Evolutionary conservation across 2,329 filamentous ascomycete genomes (phyloP), one percentile per base, ranked within the genome.

Genomic region (Alternaria hordeiaustralica): DNA sequence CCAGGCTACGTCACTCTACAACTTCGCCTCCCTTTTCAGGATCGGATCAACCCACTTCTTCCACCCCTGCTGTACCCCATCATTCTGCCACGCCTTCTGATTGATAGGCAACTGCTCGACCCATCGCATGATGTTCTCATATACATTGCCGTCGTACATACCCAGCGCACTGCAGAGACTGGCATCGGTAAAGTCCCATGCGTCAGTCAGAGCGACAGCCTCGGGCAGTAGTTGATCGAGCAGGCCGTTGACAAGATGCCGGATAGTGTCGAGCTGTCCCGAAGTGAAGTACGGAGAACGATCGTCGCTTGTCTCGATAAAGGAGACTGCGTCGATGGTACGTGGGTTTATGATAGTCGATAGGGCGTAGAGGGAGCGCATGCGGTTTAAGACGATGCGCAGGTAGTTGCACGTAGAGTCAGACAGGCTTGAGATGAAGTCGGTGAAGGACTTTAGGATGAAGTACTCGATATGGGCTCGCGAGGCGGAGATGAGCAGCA

Each of bases 101-200:
- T 75, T 76, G 26, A 76, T 75, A 6, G 73, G 70, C 21, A 76
- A 58, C 61, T 76, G 70, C 25, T 70, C 57, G 10, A 73, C 69
- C 73, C 73, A 77, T 9, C 59, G 46, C 71, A 77, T 74, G 11
- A 85, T 72, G 55, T 84, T 82, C 67, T 85, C 84, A 61, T 86
- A 86, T 6, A 85, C 83, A 46, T 81, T 81, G 1, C 84, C 84
- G 71, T 86, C 83, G 57, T 79, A 81, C 57, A 83, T 79, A 1
- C 84, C 84, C 45, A 86, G 71, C 5, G 84, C 82, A 71, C 82
- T 84, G 56, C 85, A 82, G 0, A 86, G 77, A 55, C 85, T 67
- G 47, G 82, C 85, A 66, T 86, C 84, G 1, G 84, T 83, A 36
- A 86, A 80, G 61, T 80, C 81, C 84, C 84, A 86, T 0, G 82